These are phyloP conservation scores for Arabis alpina DNA, from an alignment of 345 rosid genomes.

Conservation along the genomic window DNA sequence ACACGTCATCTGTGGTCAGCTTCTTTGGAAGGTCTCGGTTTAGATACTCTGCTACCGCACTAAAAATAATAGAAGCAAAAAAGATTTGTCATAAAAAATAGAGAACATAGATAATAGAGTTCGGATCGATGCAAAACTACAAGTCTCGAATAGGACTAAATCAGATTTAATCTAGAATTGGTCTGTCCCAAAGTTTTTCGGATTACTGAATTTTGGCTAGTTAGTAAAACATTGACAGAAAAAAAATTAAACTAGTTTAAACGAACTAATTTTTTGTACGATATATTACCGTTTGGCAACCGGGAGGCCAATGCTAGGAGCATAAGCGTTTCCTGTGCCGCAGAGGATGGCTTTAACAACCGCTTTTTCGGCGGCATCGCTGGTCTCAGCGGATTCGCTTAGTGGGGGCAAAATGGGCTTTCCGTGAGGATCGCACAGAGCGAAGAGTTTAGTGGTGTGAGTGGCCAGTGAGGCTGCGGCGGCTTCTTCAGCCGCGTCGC, in stretches of 20 bases:
- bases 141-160: too few species aligned
- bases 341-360: slow-evolving; percentile 51
- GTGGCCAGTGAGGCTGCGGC: slow-evolving; percentile 41
- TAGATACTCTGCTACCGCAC: slow-evolving; percentile 61
- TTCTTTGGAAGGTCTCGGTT: slow-evolving; percentile 46
- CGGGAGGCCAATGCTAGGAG: slow-evolving; percentile 51
- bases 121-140: too few species aligned
- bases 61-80: slow-evolving; percentile 13
- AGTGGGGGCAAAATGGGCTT: slow-evolving; percentile 50
- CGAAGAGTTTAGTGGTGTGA: slow-evolving; percentile 35
- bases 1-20: slow-evolving; percentile 56
- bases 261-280: too few species aligned
- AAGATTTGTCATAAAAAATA: neutral
- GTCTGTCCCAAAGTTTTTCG: too few species aligned
- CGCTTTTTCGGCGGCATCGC: slow-evolving; percentile 62
- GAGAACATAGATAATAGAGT: too few species aligned
- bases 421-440: slow-evolving; percentile 40
- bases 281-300: slow-evolving; percentile 52
- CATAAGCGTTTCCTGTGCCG: slow-evolving; percentile 52
- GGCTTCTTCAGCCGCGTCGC: slow-evolving; percentile 33
- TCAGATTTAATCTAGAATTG: too few species aligned
- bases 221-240: too few species aligned
- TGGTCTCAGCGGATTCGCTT: slow-evolving; percentile 54
- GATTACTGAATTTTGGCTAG: too few species aligned
- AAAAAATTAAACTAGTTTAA: too few species aligned